Evolutionary conservation across 2,329 filamentous ascomycete genomes (phyloP), one percentile per base, ranked within the genome.

Genomic region (Raffaelea deltoideospora): DNA sequence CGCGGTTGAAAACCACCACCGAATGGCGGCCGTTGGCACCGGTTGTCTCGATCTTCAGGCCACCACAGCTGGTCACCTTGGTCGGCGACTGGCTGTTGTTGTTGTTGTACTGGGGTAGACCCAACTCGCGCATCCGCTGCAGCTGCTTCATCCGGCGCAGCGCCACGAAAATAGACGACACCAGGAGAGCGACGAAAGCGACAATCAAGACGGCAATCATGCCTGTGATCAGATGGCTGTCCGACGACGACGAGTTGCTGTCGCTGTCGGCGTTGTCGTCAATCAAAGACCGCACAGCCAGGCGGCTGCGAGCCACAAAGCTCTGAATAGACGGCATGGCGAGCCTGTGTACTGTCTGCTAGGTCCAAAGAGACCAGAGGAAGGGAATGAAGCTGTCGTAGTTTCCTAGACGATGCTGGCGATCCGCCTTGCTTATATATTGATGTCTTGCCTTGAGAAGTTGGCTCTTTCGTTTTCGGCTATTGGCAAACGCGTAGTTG

Each of bases 181-280:
- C 65, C 33, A 77, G 53, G 22, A 93, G 65, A 41, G 70, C 76
- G 48, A 88, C 58, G 48, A 92, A 72, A 48, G 88, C 63, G 32
- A 98, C 66, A 44, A 78, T 76, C 47, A 96, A 66, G 38, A 96
- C 70, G 40, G 74, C 70, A 48, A 93, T 80, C 53, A 94, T 64
- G 31, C 93, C 72, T 52, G 84, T 76, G 55, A 87, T 66, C 61
- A 81, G 76, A 42, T 65, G 72, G 47, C 80, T 63, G 48, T 63
- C 60, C 15, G 23, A 31, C 20, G 21, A 30, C 40, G 59, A 60
- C 17, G 23, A 17, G 19, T 19, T 21, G 33, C 11, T 14, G 31
- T 23, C 22, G n/a, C n/a, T n/a, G n/a, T n/a, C n/a, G n/a, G n/a
- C n/a, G n/a, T n/a, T n/a, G 18, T 33, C 34, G 45, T 67, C 63